phyloP scores from a whole-genome alignment of 139 green algal genomes.

The Yamagishiella unicocca region DNA sequence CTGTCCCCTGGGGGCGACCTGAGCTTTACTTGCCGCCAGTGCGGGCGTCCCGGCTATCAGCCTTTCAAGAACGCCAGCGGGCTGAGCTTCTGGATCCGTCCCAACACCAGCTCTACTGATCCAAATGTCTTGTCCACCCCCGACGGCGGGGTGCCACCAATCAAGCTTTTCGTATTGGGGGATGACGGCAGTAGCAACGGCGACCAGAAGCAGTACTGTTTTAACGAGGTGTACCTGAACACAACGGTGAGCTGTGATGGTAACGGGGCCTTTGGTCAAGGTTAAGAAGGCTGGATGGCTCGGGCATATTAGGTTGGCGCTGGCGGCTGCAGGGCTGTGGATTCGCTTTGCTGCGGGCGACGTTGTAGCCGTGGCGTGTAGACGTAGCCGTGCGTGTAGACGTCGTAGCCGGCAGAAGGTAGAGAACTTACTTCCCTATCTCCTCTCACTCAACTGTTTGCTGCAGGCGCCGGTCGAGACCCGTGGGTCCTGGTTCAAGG shows the following conservation, averaged over 20 bases:
- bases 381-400: no score
- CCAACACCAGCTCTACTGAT: conserved; percentile 27
- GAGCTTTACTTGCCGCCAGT: conserved; percentile 49
- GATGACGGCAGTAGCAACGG: background rate
- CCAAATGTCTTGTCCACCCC: conserved; percentile 40
- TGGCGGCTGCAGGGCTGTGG: no score
- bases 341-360: no score
- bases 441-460: no score
- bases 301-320: no score
- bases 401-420: no score
- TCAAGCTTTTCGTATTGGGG: conserved; percentile 34
- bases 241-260: background rate
- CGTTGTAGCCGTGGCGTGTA: no score
- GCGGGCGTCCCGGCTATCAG: conserved; percentile 53
- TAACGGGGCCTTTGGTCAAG: no score
- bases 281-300: no score
- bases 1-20: conserved; percentile 41
- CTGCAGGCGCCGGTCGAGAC: background rate
- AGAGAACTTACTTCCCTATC: no score
- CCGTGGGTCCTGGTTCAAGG: background rate
- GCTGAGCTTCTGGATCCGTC: conserved; percentile 47
- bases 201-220: conserved; percentile 27
- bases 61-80: conserved; percentile 36
- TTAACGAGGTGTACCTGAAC: conserved; percentile 45
- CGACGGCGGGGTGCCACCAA: background rate